Evolutionary conservation across 495 filamentous ascomycete genomes (phyloP).

Genomic region (Neurospora sublineolata): DNA sequence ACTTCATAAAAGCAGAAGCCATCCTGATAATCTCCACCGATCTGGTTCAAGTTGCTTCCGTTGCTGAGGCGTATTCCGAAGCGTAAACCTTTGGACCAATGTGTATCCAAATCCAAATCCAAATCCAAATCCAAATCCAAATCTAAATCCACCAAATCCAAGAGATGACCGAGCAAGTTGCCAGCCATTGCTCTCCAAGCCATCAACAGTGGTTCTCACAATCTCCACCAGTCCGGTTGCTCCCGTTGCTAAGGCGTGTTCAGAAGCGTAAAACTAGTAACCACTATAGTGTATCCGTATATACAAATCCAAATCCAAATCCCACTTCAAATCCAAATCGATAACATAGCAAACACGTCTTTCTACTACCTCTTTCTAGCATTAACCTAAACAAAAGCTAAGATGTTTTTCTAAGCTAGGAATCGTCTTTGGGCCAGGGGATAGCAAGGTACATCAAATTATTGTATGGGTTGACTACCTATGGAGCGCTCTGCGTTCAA

Average conservation of each 20-base stretch:
- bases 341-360: too few species aligned
- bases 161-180: neutral
- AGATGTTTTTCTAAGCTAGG: neutral
- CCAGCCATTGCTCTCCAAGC: too few species aligned
- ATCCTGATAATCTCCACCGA: neutral
- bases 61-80: neutral
- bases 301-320: too few species aligned
- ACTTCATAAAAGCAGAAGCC: neutral
- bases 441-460: conserved; percentile 35
- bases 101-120: neutral
- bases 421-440: conserved; percentile 29
- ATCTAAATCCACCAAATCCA: neutral
- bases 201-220: too few species aligned
- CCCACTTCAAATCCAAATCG: too few species aligned
- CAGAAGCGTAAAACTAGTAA: too few species aligned
- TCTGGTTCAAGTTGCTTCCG: neutral
- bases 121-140: neutral
- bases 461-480: conserved; percentile 16
- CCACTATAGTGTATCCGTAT: too few species aligned
- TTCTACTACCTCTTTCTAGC: too few species aligned
- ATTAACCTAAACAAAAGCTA: too few species aligned
- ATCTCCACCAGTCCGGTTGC: too few species aligned
- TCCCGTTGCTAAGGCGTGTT: too few species aligned
- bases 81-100: neutral
- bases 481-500: conserved; percentile 22